Evolutionary conservation across 805 yeast genomes (phyloP).

Genomic region (Kluyveromyces dobzhanskii): DNA sequence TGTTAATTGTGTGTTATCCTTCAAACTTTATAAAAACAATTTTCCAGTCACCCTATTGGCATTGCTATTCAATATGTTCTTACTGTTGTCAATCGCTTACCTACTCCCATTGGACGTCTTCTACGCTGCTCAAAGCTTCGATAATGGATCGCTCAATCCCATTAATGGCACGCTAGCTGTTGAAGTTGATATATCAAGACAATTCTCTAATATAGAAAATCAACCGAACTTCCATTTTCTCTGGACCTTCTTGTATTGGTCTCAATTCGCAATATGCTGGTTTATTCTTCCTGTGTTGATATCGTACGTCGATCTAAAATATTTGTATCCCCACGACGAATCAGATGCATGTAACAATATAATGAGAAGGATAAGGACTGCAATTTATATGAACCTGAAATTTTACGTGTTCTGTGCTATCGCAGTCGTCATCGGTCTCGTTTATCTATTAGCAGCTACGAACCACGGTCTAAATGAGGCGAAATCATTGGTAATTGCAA

Average conservation of each 20-base stretch:
- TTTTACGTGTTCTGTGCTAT: slow-evolving; percentile 21
- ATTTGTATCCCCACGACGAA: slow-evolving; percentile 12
- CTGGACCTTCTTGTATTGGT: slow-evolving; percentile 25
- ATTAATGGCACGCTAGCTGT: neutral
- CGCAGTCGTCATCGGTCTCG: slow-evolving; percentile 17
- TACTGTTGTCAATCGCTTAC: slow-evolving; percentile 22
- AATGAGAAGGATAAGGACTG: slow-evolving; percentile 13
- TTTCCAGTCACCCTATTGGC: slow-evolving; percentile 17
- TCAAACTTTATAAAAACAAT: slow-evolving; percentile 22
- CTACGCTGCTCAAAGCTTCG: slow-evolving; percentile 9
- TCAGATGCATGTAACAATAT: slow-evolving; percentile 7
- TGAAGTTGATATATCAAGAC: too few species aligned
- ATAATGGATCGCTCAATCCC: neutral
- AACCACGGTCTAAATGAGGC: slow-evolving; percentile 19
- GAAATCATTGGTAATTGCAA: slow-evolving; percentile 25
- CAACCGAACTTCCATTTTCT: slow-evolving; percentile 11
- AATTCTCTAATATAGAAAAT: neutral
- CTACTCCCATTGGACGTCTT: slow-evolving; percentile 25
- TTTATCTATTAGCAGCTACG: slow-evolving; percentile 20
- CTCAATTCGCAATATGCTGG: slow-evolving; percentile 27
- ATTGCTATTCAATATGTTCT: slow-evolving; percentile 19
- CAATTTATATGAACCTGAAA: slow-evolving; percentile 22
- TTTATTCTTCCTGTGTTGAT: slow-evolving; percentile 25
- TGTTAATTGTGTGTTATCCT: slow-evolving; percentile 23
- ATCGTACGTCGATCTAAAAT: slow-evolving; percentile 24